These are phyloP conservation scores for Pulveroboletus sp. DNA, from an alignment of 768 basidiomycete genomes.

Conservation along the genomic window DNA sequence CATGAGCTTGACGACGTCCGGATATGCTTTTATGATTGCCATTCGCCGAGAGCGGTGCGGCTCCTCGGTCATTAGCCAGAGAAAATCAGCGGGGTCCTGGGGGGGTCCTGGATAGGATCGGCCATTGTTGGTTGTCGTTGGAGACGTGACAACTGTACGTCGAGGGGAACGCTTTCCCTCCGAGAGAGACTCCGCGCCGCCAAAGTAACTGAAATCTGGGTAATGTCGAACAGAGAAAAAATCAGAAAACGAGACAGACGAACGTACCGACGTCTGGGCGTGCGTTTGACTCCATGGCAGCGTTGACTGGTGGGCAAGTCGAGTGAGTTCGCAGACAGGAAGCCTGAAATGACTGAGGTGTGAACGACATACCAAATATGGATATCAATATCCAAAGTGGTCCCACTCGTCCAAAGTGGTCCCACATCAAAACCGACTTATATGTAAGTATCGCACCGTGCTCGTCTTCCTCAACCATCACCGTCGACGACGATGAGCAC, in stretches of 20 bases:
- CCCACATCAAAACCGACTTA: conserved; percentile 8
- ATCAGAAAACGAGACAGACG: not conserved
- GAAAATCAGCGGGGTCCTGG: conserved; percentile 78
- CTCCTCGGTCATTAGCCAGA: conserved; percentile 98
- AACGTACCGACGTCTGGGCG: conserved; percentile 18
- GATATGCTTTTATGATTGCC: conserved; percentile 91
- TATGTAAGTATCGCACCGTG: not conserved
- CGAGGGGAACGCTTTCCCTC: conserved; percentile 51
- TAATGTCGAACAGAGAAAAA: not conserved
- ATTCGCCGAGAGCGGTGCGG: conserved; percentile 86
- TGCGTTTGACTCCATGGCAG: conserved; percentile 13
- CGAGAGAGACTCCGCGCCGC: conserved; percentile 73
- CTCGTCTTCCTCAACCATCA: not conserved
- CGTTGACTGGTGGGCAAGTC: no score
- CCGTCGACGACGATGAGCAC: conserved; percentile 16
- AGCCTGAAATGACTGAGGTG: conserved; percentile 14
- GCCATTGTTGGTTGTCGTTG: conserved; percentile 37
- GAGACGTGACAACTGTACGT: conserved; percentile 45
- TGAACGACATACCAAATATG: conserved; percentile 21
- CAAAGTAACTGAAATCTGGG: conserved; percentile 73
- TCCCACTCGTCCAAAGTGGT: conserved; percentile 20
- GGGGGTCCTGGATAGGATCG: conserved; percentile 47
- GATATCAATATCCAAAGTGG: conserved; percentile 4
- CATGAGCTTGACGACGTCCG: conserved; percentile 96
- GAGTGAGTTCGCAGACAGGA: not conserved